Evolutionary conservation across 2,329 filamentous ascomycete species (phyloP), one percentile per base, ranked within the genome.

Genomic region (Didymella pinodella): DNA sequence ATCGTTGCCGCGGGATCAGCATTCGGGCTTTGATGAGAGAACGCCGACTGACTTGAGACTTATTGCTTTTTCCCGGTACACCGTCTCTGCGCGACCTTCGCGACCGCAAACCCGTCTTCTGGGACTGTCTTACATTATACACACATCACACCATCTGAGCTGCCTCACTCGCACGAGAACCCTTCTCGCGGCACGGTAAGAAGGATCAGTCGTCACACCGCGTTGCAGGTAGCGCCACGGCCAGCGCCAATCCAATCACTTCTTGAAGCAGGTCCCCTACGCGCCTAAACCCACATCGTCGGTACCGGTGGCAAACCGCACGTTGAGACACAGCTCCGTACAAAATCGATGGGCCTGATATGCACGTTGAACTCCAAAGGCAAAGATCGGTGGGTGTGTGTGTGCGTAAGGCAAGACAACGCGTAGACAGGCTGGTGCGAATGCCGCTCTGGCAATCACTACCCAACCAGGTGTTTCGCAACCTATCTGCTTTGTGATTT

Each of bases 181-280:
- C 41, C 47, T 34, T 50, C 46, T 45, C 46, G 40, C 46, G 46
- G 50, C 40, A 54, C 46, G n/a, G 20, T 48, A 10, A 36, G 28
- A 50, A 43, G 34, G 40, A 50, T 47, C 41, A 47, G 46, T 54
- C 14, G 50, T 50, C 22, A 41, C 40, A 50, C 46, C 22, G 40
- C 50, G 41, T 41, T 31, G 49, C 41, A 54, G 34, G 41, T 43
- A 50, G 46, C 50, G 56, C 56, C 56, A 47, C 31, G 29, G 8
- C 46, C 31, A 25, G 20, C 47, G 45, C 50, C 59, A 59, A 53
- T n/a, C 59, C 54, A 58, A 61, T 58, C 54, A 52, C 43, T 47
- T 43, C 12, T 11, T n/a, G 26, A 18, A 31, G 38, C 34, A 54
- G 34, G 7, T 29, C 7, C 38, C 34, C 29, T 54, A 58, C 46